These are phyloP conservation scores for Cyamopsis tetragonoloba DNA, from an alignment of 306 rosid species.

Conservation along the genomic window DNA sequence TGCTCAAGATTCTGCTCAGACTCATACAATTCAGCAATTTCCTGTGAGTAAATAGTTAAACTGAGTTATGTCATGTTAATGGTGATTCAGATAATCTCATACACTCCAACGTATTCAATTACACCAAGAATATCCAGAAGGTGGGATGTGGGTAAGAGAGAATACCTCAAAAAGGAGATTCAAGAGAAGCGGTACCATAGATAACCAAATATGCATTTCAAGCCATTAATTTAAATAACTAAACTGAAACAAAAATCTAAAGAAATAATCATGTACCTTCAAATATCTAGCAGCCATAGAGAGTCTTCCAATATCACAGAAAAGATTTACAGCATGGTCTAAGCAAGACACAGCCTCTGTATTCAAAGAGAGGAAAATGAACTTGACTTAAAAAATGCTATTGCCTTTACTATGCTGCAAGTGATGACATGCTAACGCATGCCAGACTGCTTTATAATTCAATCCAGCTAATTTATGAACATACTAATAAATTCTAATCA, in stretches of 20 bases:
- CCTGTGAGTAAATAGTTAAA: slow-evolving; percentile 44
- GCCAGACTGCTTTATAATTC: background rate
- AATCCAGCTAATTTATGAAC: background rate
- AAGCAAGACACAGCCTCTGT: slow-evolving; percentile 84
- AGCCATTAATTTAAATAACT: slow-evolving; percentile 4
- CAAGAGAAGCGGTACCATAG: background rate
- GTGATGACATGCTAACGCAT: background rate
- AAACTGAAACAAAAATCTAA: background rate
- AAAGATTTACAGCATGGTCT: slow-evolving; percentile 64
- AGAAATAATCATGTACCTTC: slow-evolving; percentile 49
- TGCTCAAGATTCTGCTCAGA: slow-evolving; percentile 83
- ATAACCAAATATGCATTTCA: background rate
- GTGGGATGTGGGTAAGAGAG: background rate
- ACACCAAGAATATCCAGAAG: background rate
- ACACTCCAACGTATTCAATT: background rate
- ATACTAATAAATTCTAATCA: background rate
- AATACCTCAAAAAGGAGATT: background rate
- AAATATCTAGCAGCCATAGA: slow-evolving; percentile 93
- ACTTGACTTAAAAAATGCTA: background rate
- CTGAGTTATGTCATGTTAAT: slow-evolving; percentile 21
- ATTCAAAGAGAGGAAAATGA: background rate
- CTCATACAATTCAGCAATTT: slow-evolving; percentile 89
- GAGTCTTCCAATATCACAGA: slow-evolving; percentile 97
- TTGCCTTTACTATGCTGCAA: slow-evolving; percentile 1
- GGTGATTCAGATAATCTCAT: background rate